These are phyloP conservation scores for Ambrosia artemisiifolia DNA, from an alignment of 129 eudicot species.

Conservation along the genomic window DNA sequence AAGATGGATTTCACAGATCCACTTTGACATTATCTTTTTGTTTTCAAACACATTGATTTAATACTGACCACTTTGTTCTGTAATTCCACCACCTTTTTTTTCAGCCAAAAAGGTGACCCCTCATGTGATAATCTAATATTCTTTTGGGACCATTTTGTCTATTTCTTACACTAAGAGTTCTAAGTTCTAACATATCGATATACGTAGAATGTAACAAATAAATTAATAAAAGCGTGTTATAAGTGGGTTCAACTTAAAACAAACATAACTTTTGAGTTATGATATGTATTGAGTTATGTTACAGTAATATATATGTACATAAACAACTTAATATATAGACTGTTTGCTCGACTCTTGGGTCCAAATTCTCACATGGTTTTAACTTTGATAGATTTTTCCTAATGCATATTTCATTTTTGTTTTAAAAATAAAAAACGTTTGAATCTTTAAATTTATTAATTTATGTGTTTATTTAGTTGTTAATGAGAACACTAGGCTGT, in stretches of 20 bases:
- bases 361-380: background rate
- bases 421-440: background rate
- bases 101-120: slow-evolving; percentile 23
- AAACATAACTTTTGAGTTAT: too few relatives aligned
- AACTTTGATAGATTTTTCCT: too few relatives aligned
- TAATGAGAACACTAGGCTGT: too few relatives aligned
- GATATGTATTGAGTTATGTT: too few relatives aligned
- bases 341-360: background rate
- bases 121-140: slow-evolving; percentile 26
- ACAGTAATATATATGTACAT: background rate
- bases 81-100: slow-evolving; percentile 30
- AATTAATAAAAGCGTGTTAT: background rate
- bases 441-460: background rate
- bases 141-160: slow-evolving; percentile 21
- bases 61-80: slow-evolving; percentile 33
- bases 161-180: slow-evolving; percentile 20
- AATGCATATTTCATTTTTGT: background rate
- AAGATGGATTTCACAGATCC: slow-evolving; percentile 28
- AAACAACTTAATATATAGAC: background rate
- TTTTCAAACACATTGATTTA: slow-evolving; percentile 36
- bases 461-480: background rate
- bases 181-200: background rate
- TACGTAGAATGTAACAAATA: too few relatives aligned
- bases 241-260: background rate
- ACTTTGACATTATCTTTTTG: slow-evolving; percentile 39